A percentile compares a stretch with the other conserved stretches of the same genome.
These are phyloP conservation scores for Amborella trichopoda DNA, from an alignment of 164 flowering plant genomes.

Conservation along the genomic window DNA sequence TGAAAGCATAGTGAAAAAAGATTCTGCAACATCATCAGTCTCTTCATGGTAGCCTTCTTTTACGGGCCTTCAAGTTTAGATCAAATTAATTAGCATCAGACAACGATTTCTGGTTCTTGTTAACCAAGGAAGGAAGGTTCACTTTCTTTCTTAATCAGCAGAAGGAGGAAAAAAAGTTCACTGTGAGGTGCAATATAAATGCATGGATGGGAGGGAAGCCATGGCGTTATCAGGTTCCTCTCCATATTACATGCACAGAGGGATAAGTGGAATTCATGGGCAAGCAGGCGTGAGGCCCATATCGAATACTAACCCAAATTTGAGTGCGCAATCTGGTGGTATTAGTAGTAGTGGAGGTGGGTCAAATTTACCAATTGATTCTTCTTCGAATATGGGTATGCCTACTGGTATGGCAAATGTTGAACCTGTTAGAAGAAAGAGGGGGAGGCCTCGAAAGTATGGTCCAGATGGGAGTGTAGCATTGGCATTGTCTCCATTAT, in stretches of 20 bases:
- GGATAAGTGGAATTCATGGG: constrained; percentile 40
- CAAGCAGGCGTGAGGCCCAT: constrained; percentile 30
- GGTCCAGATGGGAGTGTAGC: constrained; percentile 72
- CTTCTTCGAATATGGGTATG: constrained; percentile 25
- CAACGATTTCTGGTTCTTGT: too few species aligned
- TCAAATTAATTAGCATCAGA: too few species aligned
- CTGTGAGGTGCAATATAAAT: constrained; percentile 30
- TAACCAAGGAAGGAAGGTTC: too few species aligned
- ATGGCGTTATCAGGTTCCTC: constrained; percentile 56
- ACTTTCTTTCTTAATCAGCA: too few species aligned
- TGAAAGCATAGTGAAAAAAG: too few species aligned
- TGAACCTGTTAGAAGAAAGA: constrained; percentile 47
- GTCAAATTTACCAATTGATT: constrained; percentile 33
- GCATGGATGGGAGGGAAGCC: constrained; percentile 89
- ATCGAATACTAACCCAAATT: constrained; percentile 17
- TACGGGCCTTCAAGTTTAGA: too few species aligned
- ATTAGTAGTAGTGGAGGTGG: constrained; percentile 42
- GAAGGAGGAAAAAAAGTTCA: too few species aligned
- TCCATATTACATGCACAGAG: constrained; percentile 51
- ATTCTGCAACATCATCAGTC: too few species aligned
- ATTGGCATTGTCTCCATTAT: constrained; percentile 19
- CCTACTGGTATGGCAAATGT: constrained; percentile 20
- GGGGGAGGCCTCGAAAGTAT: constrained; percentile 95
- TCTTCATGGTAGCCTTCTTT: too few species aligned
- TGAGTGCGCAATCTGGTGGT: constrained; percentile 25